A percentile compares a stretch with the other conserved stretches of the same genome.
These are phyloP conservation scores for Ajuga chamaepitys DNA, from an alignment of 257 asterid species.

Conservation along the genomic window DNA sequence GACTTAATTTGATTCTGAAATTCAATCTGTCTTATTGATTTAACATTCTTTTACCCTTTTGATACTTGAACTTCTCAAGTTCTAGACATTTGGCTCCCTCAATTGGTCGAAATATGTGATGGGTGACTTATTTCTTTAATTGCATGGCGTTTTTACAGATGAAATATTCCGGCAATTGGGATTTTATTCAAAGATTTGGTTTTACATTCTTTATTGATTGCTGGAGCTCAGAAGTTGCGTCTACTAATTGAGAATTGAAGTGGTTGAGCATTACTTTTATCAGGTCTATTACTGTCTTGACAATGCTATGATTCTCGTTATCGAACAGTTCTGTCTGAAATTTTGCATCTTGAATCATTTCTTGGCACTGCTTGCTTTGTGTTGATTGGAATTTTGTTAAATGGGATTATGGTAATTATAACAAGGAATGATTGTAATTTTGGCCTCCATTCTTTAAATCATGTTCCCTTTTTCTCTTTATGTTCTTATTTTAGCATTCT, in stretches of 20 bases:
- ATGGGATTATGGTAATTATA: neutral
- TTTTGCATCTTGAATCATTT: neutral
- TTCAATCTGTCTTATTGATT: neutral
- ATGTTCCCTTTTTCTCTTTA: neutral
- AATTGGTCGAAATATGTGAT: neutral
- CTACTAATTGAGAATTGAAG: slow-evolving; percentile 9
- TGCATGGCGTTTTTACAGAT: neutral
- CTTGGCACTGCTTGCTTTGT: neutral
- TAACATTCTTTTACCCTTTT: neutral
- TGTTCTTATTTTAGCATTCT: neutral
- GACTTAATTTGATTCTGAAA: neutral
- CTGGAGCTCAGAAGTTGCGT: slow-evolving; percentile 9
- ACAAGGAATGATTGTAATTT: neutral
- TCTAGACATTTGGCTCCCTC: neutral
- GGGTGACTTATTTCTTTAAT: neutral
- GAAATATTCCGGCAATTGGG: neutral
- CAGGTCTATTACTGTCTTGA: slow-evolving; percentile 11
- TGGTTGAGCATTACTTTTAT: slow-evolving; percentile 6
- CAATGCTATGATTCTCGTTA: neutral
- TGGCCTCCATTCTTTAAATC: neutral
- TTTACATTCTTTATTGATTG: neutral
- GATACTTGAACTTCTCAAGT: neutral
- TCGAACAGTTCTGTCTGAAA: neutral
- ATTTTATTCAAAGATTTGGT: slow-evolving; percentile 7
- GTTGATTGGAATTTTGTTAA: neutral